Conservation (phyloP, 1,139 yeast genomes). For the Suhomyces taliae region DNA sequence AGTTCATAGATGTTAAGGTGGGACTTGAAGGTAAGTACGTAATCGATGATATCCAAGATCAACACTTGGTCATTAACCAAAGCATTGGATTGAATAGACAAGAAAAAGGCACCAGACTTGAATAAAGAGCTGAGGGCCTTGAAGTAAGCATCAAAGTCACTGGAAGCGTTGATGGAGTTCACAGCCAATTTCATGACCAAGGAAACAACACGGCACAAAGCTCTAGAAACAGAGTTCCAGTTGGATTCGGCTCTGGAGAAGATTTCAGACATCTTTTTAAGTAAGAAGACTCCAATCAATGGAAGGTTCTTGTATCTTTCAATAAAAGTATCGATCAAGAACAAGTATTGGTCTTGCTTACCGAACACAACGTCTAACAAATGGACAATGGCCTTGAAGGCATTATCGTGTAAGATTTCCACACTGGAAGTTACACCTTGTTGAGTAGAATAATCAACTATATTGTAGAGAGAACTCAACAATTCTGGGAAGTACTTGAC, state of each 20-base stretch:
- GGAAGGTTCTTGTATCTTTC: slow-evolving; percentile 38
- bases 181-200: slow-evolving; percentile 48
- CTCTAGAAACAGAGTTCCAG: slow-evolving; percentile 66
- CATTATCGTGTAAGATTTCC: slow-evolving; percentile 38
- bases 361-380: slow-evolving; percentile 65
- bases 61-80: slow-evolving; percentile 61
- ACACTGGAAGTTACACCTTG: slow-evolving; percentile 26
- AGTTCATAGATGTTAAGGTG: slow-evolving; percentile 42
- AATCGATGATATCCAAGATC: slow-evolving; percentile 57
- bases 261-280: slow-evolving; percentile 46
- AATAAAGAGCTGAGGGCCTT: slow-evolving; percentile 32
- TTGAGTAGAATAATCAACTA: slow-evolving; percentile 32
- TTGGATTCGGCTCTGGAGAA: slow-evolving; percentile 51
- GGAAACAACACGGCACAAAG: slow-evolving; percentile 60
- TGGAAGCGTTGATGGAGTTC: slow-evolving; percentile 23
- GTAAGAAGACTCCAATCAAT: slow-evolving; percentile 50
- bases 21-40: slow-evolving; percentile 45
- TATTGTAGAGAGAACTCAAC: slow-evolving; percentile 42
- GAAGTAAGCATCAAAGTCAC: slow-evolving; percentile 32
- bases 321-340: slow-evolving; percentile 53
- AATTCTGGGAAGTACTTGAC: slow-evolving; percentile 58
- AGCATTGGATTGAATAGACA: slow-evolving; percentile 45
- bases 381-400: slow-evolving; percentile 59
- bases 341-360: slow-evolving; percentile 62
- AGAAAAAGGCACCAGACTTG: slow-evolving; percentile 47